Percentiles rank a stretch among this genome's conserved stretches.
phyloP scores from a whole-genome alignment of 371 early-diverging fungal species.

The Mortierella sp. region DNA sequence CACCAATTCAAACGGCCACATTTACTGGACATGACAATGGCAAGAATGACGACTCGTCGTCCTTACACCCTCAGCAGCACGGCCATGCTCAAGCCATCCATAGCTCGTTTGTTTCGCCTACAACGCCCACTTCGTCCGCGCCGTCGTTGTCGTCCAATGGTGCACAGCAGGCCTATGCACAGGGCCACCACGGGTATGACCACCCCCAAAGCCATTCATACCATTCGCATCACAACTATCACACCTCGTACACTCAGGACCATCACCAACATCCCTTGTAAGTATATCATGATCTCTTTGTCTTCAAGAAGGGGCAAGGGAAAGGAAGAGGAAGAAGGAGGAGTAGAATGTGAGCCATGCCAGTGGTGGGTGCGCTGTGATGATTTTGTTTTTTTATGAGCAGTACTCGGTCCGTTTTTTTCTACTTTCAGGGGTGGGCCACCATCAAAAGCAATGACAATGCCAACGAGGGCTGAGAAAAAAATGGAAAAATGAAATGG shows the following conservation, averaged over 20 bases:
- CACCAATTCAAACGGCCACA: slow-evolving; percentile 37
- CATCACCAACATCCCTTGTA: slow-evolving; percentile 51
- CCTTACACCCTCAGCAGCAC: slow-evolving; percentile 13
- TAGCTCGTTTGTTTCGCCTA: slow-evolving; percentile 35
- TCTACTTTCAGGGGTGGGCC: slow-evolving; percentile 27
- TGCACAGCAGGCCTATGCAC: slow-evolving; percentile 24
- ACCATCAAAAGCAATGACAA: background rate
- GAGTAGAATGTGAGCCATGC: slow-evolving; percentile 8
- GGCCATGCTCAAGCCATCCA: slow-evolving; percentile 26
- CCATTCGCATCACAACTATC: slow-evolving; percentile 28
- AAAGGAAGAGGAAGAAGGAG: background rate
- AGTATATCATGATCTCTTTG: slow-evolving; percentile 16
- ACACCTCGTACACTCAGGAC: slow-evolving; percentile 37
- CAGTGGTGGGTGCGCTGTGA: slow-evolving; percentile 10
- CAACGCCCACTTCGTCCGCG: slow-evolving; percentile 27
- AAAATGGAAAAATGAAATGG: background rate
- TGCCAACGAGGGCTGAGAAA: background rate
- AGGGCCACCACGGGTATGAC: slow-evolving; percentile 37
- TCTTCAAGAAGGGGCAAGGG: background rate
- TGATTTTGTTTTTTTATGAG: slow-evolving; percentile 13
- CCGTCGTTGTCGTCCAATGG: slow-evolving; percentile 29
- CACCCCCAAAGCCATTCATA: slow-evolving; percentile 36
- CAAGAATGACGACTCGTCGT: slow-evolving; percentile 14
- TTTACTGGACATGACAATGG: slow-evolving; percentile 21
- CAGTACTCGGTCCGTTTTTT: slow-evolving; percentile 7